Conservation (phyloP, 495 filamentous ascomycete genomes). For the Immersiella caudata region DNA sequence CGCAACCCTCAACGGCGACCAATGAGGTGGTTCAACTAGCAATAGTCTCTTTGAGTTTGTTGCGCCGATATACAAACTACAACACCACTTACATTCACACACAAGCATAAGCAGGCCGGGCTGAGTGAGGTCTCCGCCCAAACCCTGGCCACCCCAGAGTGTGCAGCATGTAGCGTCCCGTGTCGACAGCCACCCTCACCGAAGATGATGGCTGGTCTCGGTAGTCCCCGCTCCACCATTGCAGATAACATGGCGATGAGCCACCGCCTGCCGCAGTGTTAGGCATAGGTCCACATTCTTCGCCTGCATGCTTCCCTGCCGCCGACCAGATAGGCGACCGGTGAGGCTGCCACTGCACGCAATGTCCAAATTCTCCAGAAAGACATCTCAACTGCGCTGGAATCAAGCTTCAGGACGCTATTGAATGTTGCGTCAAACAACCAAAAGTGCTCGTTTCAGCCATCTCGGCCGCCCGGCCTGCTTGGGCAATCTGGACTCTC, state of each 20-base stretch:
- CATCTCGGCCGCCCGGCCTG: not conserved
- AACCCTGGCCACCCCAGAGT: not conserved
- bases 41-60: not conserved
- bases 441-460: not conserved
- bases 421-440: not conserved
- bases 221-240: conserved; percentile 1
- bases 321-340: not conserved
- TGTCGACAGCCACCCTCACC: not conserved
- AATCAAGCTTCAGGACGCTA: not conserved
- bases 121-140: not conserved
- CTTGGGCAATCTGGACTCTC: not conserved
- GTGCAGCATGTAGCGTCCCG: not conserved
- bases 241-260: not conserved
- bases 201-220: conserved; percentile 3
- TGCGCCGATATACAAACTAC: not conserved
- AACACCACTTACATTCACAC: not conserved
- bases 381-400: not conserved
- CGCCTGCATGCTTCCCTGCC: not conserved
- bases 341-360: not conserved
- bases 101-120: not conserved
- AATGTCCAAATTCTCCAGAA: not conserved
- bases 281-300: not conserved
- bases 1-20: not conserved
- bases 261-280: not conserved
- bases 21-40: not conserved